Base-by-base conservation (phyloP, 768 basidiomycete species). In the Exsudoporus frostii region DNA sequence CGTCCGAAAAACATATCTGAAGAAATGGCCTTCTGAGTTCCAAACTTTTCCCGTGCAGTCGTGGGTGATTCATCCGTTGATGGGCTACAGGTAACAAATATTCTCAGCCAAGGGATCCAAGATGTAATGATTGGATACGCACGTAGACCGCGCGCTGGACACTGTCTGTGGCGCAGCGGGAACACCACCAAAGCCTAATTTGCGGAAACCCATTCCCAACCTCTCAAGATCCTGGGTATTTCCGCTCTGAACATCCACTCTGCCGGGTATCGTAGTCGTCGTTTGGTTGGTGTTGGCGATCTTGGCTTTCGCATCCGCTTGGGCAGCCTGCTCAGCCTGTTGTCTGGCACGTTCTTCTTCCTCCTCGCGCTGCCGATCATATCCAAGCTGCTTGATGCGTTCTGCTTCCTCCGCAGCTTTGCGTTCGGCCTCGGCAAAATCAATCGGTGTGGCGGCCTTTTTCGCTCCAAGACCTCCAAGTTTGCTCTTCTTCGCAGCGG, bases 1-100 rank as follows among this genome's bases (percentile, higher is more conserved):
- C 96, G 82, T 22, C 87, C 92, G 68, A 98, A 98, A 76, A 88
- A 98, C 90, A 94, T 93, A 65, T 98, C 97, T 4, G 93, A 96
- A 6, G 95, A 98, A 68, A 99, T 99, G 49, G 83, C 93, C 67
- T 98, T 99, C 68, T 98, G 97, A 54, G 65, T 70, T 2, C 92
- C 91, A 68, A 98, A 99, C 62, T 90, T 92, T 8, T 95, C 88
- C 52, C 94, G 84, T 1, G 97, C 96, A 17, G 81, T 82, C 5
- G 84, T 93, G 0, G 85, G 84, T 25, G 84, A 74, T 48, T 90
- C 83, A 46, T 85, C 86, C 5, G 43, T 67, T 2, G 59, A 19
- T 2, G 73, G 54, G 20, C 67, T 72, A 53, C 30, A 43, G 38
- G 39, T 13, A 20, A 32, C 44, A 10, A 44, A n/a, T 33, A 38